Percentiles rank a stretch among this genome's conserved stretches.
phyloP scores from a whole-genome alignment of 352 stramenopile genomes.

The Globisporangium heterothallicum region DNA sequence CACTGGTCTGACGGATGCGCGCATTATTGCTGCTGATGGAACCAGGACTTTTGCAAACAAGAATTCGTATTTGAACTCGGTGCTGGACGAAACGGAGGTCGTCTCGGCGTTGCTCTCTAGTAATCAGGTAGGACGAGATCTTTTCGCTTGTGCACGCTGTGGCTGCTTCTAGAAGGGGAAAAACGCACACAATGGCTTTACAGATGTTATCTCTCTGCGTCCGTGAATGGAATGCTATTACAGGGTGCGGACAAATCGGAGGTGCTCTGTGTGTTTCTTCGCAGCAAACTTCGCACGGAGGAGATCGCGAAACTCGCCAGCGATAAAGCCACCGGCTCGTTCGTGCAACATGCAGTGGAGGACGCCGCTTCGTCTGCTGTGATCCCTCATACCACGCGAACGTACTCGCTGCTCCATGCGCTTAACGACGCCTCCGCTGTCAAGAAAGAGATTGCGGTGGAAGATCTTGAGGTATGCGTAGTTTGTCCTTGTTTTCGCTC shows the following conservation, averaged over 20 bases:
- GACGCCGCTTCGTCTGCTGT: conserved; percentile 53
- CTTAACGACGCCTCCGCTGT: conserved; percentile 7
- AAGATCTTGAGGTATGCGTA: conserved; percentile 15
- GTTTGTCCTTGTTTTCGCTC: background rate
- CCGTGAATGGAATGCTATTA: no score
- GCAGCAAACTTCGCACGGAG: conserved; percentile 31
- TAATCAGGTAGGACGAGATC: conserved; percentile 8
- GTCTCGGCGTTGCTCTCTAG: conserved; percentile 20
- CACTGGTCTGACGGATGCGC: conserved; percentile 1
- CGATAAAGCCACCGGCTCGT: conserved; percentile 19
- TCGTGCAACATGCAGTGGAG: conserved; percentile 41
- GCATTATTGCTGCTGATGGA: background rate
- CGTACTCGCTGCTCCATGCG: conserved; percentile 23
- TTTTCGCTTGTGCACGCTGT: background rate
- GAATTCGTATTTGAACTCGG: conserved; percentile 41
- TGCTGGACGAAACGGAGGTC: conserved; percentile 38
- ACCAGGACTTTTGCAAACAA: conserved; percentile 38
- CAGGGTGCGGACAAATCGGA: conserved; percentile 22
- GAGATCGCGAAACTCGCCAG: conserved; percentile 37
- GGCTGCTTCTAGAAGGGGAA: no score
- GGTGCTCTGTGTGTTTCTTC: conserved; percentile 56
- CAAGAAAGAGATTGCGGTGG: conserved; percentile 16
- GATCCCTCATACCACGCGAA: conserved; percentile 66
- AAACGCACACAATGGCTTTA: no score
- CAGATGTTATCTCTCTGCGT: no score